phyloP scores from a whole-genome alignment of 192 early-diverging fungal genomes.

The Mortierella antarctica region DNA sequence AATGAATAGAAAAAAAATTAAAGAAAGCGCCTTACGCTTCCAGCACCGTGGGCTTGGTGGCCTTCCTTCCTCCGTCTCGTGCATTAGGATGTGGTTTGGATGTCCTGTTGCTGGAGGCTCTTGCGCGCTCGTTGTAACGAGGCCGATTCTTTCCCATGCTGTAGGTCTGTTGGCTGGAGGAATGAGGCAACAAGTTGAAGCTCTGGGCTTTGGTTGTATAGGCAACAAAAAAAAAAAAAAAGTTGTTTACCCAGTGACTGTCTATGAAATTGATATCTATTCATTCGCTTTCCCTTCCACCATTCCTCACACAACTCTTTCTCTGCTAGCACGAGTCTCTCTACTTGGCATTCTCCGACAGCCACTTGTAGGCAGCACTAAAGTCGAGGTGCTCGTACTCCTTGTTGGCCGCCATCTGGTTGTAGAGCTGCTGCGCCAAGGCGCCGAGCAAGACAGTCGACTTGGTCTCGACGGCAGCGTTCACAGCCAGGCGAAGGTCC shows the following conservation, averaged over 20 bases:
- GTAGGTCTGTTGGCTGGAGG: not conserved
- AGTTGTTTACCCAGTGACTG: not conserved
- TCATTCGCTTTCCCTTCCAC: too few relatives aligned
- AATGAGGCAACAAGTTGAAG: not conserved
- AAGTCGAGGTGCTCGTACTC: conserved; percentile 87
- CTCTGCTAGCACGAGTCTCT: not conserved
- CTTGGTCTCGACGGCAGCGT: conserved; percentile 81
- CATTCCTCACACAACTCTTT: not conserved
- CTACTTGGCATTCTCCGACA: conserved; percentile 42
- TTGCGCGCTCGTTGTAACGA: conserved; percentile 67
- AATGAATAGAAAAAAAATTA: too few relatives aligned
- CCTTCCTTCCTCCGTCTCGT: conserved; percentile 60
- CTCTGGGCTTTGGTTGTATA: not conserved
- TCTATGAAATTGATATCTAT: not conserved
- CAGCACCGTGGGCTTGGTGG: conserved; percentile 29
- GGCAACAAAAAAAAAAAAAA: conserved; percentile 17
- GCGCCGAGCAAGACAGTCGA: conserved; percentile 80
- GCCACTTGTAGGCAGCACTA: conserved; percentile 75
- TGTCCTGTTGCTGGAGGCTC: conserved; percentile 56
- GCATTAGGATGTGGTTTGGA: conserved; percentile 61
- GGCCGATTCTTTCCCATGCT: conserved; percentile 64
- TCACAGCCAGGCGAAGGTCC: conserved; percentile 90
- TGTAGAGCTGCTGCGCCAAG: conserved; percentile 85
- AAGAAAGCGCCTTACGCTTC: conserved; percentile 14
- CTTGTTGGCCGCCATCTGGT: conserved; percentile 71